Percentiles rank a stretch among this genome's conserved stretches.
Conservation (phyloP, 441 rosid species). For the Jatropha multifida region DNA sequence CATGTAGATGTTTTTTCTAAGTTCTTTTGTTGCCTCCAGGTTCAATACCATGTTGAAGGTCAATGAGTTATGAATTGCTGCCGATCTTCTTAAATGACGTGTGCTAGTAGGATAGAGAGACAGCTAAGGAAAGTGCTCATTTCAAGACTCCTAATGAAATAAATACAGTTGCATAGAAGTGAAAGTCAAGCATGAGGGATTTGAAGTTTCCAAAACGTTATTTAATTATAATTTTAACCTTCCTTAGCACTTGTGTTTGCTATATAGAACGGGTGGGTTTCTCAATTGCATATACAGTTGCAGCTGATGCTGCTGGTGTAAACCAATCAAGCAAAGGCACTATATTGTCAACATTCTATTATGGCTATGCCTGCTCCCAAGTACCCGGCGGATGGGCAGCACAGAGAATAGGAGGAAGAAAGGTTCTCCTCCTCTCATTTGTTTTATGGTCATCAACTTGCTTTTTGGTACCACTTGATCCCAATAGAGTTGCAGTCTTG, state of each 20-base stretch:
- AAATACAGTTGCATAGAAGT: slow-evolving; percentile 22
- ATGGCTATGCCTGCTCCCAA: slow-evolving; percentile 91
- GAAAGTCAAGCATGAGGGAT: slow-evolving; percentile 42
- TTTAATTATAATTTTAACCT: slow-evolving; percentile 75
- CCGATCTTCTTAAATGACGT: slow-evolving; percentile 10
- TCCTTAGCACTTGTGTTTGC: slow-evolving; percentile 81
- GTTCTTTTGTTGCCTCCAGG: neutral
- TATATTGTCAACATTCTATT: slow-evolving; percentile 78
- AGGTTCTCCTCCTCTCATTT: slow-evolving; percentile 84
- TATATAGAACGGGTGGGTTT: slow-evolving; percentile 94
- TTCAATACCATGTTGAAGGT: neutral
- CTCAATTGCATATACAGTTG: slow-evolving; percentile 87
- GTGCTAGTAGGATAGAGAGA: slow-evolving; percentile 13
- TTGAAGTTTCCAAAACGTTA: slow-evolving; percentile 73
- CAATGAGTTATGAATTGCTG: slow-evolving; percentile 2
- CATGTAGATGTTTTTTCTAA: neutral
- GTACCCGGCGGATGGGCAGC: slow-evolving; percentile 99
- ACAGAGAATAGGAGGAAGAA: slow-evolving; percentile 84
- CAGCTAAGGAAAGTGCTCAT: slow-evolving; percentile 11
- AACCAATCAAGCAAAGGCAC: slow-evolving; percentile 88
- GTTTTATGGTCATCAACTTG: slow-evolving; percentile 89
- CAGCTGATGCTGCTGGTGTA: slow-evolving; percentile 89
- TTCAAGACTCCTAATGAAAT: slow-evolving; percentile 1
- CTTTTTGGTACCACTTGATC: slow-evolving; percentile 81
- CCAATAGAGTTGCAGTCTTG: slow-evolving; percentile 57